phyloP scores from a whole-genome alignment of 1,139 yeast genomes.

The Protomyces macrosporus region DNA sequence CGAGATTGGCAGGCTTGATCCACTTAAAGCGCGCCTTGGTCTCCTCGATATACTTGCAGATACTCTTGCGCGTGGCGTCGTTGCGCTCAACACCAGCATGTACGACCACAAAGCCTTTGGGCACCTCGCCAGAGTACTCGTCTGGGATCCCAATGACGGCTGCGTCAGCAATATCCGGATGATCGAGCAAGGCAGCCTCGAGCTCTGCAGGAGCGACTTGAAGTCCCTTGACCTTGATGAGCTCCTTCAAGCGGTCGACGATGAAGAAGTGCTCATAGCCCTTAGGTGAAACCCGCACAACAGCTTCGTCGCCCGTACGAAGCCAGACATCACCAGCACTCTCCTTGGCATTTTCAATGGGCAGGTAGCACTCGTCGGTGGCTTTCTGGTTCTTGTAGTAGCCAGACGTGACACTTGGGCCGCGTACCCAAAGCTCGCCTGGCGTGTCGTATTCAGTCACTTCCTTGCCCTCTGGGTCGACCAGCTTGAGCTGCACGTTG shows the following conservation, averaged over 20 bases:
- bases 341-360: constrained; percentile 5
- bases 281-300: constrained; percentile 36
- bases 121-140: constrained; percentile 40
- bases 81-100: constrained; percentile 30
- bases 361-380: constrained; percentile 41
- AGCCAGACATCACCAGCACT: constrained; percentile 57
- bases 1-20: constrained; percentile 42
- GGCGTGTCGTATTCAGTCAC: constrained; percentile 46
- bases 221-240: constrained; percentile 65
- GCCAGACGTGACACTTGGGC: constrained; percentile 53
- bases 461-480: constrained; percentile 42
- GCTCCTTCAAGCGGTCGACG: constrained; percentile 63
- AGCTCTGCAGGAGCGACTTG: constrained; percentile 78
- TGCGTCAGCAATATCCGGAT: constrained; percentile 38
- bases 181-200: constrained; percentile 57
- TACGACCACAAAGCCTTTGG: constrained; percentile 41
- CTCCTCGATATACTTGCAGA: constrained; percentile 39
- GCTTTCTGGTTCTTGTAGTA: constrained; percentile 49
- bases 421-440: constrained; percentile 81
- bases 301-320: constrained; percentile 58
- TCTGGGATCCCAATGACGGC: constrained; percentile 41
- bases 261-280: constrained; percentile 51
- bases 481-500: constrained; percentile 44
- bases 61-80: constrained; percentile 14
- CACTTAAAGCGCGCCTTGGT: constrained; percentile 42